These are phyloP conservation scores for Azolla pinnata DNA, from an alignment of 75 land plant genomes.

Conservation along the genomic window DNA sequence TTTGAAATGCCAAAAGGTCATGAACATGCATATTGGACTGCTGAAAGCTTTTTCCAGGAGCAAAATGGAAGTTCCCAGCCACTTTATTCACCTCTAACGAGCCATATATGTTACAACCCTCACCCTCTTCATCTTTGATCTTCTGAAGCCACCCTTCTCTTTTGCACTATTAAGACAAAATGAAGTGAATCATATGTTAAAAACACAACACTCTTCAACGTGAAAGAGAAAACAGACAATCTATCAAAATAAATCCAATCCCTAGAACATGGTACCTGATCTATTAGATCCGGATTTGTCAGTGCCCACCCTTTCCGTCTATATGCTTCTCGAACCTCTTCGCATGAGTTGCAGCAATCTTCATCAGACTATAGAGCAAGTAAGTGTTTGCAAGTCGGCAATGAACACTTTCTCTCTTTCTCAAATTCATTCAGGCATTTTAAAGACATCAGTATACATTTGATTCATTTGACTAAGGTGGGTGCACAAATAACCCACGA, in stretches of 20 bases:
- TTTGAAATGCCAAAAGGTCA: constrained; percentile 53
- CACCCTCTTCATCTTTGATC: constrained; percentile 95
- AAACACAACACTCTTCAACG: too few relatives aligned
- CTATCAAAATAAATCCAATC: too few relatives aligned
- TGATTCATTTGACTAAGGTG: too few relatives aligned
- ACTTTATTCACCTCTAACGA: constrained; percentile 94
- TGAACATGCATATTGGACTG: constrained; percentile 64
- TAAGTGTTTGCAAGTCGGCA: too few relatives aligned
- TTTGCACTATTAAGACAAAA: constrained; percentile 52
- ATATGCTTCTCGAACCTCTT: constrained; percentile 97
- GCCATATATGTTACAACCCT: constrained; percentile 93
- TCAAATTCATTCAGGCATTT: too few relatives aligned
- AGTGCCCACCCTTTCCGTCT: constrained; percentile 88
- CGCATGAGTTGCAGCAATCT: constrained; percentile 88
- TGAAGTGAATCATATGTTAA: too few relatives aligned
- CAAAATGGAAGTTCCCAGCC: constrained; percentile 96
- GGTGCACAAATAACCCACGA: too few relatives aligned
- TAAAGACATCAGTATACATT: too few relatives aligned
- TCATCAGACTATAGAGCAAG: constrained; percentile 76
- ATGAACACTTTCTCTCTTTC: too few relatives aligned
- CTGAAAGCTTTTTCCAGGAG: constrained; percentile 95
- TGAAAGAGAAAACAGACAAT: too few relatives aligned
- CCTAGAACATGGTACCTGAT: too few relatives aligned
- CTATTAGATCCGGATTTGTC: constrained; percentile 80
- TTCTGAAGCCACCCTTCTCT: constrained; percentile 81